These are phyloP conservation scores for Chlamydomonas eustigma DNA, from an alignment of 139 green algal genomes.

Conservation along the genomic window DNA sequence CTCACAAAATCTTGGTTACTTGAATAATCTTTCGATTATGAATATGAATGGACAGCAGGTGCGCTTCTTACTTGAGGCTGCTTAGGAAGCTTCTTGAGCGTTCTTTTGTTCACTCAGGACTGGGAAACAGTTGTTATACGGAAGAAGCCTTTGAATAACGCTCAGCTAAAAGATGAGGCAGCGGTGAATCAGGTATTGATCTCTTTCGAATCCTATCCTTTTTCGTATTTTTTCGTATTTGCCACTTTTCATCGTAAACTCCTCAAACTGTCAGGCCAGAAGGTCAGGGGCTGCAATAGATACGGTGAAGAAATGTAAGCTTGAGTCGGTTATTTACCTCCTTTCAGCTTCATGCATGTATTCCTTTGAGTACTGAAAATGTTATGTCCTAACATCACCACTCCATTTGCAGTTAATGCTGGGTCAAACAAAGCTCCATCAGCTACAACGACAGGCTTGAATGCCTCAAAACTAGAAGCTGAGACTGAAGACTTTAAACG, in stretches of 20 bases:
- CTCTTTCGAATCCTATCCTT: neutral
- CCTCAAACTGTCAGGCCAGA: slow-evolving; percentile 38
- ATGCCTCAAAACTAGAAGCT: slow-evolving; percentile 75
- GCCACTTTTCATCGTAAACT: too few relatives aligned
- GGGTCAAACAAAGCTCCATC: slow-evolving; percentile 38
- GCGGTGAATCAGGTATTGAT: slow-evolving; percentile 54
- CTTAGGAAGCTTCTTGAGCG: too few relatives aligned
- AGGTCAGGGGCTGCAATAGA: slow-evolving; percentile 51
- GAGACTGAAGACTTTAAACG: slow-evolving; percentile 83
- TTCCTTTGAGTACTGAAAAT: too few relatives aligned
- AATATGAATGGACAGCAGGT: too few relatives aligned
- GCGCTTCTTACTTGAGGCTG: too few relatives aligned
- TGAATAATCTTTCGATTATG: too few relatives aligned
- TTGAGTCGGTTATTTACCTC: neutral
- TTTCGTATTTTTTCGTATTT: neutral
- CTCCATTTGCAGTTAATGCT: slow-evolving; percentile 28
- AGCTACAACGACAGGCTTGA: slow-evolving; percentile 47
- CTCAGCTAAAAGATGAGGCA: slow-evolving; percentile 33
- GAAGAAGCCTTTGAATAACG: slow-evolving; percentile 51
- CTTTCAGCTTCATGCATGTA: slow-evolving; percentile 1
- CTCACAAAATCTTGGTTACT: too few relatives aligned
- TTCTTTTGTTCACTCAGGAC: too few relatives aligned
- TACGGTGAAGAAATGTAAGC: slow-evolving; percentile 62
- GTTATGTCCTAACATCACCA: too few relatives aligned
- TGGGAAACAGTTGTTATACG: slow-evolving; percentile 66